Conservation (phyloP, 768 basidiomycete species). For the Mycena leptocephala region DNA sequence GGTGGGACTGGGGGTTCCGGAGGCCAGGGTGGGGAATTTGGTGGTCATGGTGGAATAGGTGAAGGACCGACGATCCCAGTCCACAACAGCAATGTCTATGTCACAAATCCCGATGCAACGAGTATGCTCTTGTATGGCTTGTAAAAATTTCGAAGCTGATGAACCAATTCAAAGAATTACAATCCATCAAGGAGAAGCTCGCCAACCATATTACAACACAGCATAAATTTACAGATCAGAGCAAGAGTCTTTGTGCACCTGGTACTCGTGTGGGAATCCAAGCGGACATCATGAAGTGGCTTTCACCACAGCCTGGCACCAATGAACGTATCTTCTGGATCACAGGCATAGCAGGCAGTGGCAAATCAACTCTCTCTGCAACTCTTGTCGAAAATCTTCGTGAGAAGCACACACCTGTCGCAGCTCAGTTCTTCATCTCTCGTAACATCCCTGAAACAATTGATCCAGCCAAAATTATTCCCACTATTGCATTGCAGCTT, state of each 20-base stretch:
- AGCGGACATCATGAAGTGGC: neutral
- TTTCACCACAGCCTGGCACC: neutral
- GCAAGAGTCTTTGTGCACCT: conserved; percentile 17
- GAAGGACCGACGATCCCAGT: neutral
- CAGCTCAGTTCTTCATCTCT: conserved; percentile 3
- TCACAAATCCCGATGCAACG: too few species aligned
- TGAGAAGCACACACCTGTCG: neutral
- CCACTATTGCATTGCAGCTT: conserved; percentile 19
- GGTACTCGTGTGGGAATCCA: conserved; percentile 9
- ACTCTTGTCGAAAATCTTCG: neutral
- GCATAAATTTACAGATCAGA: conserved; percentile 28
- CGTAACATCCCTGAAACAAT: conserved; percentile 14
- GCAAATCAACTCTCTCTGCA: conserved; percentile 16
- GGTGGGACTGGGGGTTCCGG: neutral
- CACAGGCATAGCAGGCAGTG: conserved; percentile 15
- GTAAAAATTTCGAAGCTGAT: neutral
- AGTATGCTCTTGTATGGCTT: neutral
- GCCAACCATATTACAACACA: neutral
- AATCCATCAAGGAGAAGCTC: neutral
- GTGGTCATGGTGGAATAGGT: neutral
- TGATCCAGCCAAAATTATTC: conserved; percentile 1
- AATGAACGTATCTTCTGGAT: conserved; percentile 5
- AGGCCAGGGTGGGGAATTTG: neutral
- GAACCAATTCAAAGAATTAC: neutral
- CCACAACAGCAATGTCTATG: neutral